These are phyloP conservation scores for Trichothecium roseum DNA, from an alignment of 2,329 filamentous ascomycete species.

Conservation along the genomic window DNA sequence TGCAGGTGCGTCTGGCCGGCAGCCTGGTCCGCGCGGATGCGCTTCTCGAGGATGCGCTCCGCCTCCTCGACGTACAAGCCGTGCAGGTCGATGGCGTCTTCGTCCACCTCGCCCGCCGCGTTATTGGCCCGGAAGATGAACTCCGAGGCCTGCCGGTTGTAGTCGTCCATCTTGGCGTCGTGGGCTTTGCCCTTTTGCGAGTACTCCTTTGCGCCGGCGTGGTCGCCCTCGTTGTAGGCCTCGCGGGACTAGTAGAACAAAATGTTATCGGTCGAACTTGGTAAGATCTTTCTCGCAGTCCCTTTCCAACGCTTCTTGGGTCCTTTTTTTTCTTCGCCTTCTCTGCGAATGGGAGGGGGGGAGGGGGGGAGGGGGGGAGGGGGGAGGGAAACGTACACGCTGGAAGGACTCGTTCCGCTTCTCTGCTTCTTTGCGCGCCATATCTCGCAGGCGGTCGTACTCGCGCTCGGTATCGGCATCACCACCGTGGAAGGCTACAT, in stretches of 20 bases:
- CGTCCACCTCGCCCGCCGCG: slow-evolving; percentile 58
- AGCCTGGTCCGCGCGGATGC: slow-evolving; percentile 67
- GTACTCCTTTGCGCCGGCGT: slow-evolving; percentile 70
- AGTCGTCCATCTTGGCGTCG: slow-evolving; percentile 72
- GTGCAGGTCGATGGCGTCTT: slow-evolving; percentile 87
- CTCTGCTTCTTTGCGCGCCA: slow-evolving; percentile 69
- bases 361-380: not conserved
- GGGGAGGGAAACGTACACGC: slow-evolving; percentile 34
- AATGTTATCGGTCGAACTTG: too few relatives aligned
- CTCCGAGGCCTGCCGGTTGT: slow-evolving; percentile 84
- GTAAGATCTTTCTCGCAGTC: too few relatives aligned
- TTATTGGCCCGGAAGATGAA: slow-evolving; percentile 97
- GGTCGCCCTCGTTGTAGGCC: slow-evolving; percentile 77
- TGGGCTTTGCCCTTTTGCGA: slow-evolving; percentile 80
- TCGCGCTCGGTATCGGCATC: slow-evolving; percentile 65
- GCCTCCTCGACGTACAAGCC: slow-evolving; percentile 93
- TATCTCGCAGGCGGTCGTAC: slow-evolving; percentile 81
- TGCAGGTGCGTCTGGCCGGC: slow-evolving; percentile 75
- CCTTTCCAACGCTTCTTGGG: too few relatives aligned
- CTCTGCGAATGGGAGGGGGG: not conserved
- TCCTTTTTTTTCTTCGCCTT: too few relatives aligned
- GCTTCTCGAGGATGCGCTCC: slow-evolving; percentile 76
- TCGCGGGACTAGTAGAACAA: slow-evolving; percentile 54
- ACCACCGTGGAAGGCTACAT: slow-evolving; percentile 61
- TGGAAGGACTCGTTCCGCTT: slow-evolving; percentile 74